phyloP scores from a whole-genome alignment of 768 basidiomycete genomes.

The Tricholoma matsutake region DNA sequence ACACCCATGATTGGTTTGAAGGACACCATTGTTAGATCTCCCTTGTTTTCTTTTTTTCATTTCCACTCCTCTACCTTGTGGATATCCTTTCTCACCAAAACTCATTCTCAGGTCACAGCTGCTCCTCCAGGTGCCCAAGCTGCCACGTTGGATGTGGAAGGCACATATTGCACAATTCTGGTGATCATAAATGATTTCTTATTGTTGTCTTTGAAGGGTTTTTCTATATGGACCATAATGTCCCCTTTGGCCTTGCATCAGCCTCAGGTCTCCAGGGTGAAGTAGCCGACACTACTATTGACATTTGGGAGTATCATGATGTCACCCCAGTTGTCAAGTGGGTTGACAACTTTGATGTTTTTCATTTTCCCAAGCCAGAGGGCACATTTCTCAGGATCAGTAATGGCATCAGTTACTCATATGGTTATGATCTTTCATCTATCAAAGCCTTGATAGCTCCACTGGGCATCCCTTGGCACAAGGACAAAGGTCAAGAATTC shows the following conservation, averaged over 20 bases:
- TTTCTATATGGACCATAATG: slow-evolving; percentile 16
- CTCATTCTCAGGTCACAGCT: slow-evolving; percentile 13
- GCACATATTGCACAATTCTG: slow-evolving; percentile 25
- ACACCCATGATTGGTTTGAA: slow-evolving; percentile 1
- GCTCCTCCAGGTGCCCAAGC: slow-evolving; percentile 29
- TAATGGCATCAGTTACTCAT: slow-evolving; percentile 3
- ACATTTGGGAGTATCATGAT: slow-evolving; percentile 19
- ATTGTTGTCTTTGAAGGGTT: slow-evolving; percentile 13
- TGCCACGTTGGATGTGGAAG: slow-evolving; percentile 26
- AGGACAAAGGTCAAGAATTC: slow-evolving; percentile 20
- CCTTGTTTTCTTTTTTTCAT: too few relatives aligned
- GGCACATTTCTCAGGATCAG: not conserved
- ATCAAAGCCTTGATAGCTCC: slow-evolving; percentile 9
- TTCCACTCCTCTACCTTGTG: not conserved
- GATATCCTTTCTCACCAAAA: not conserved
- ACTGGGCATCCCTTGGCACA: too few relatives aligned
- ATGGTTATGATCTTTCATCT: slow-evolving; percentile 14
- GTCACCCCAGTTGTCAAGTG: too few relatives aligned
- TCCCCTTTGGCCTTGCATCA: too few relatives aligned
- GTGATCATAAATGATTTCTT: slow-evolving; percentile 24
- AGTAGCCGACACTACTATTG: slow-evolving; percentile 21
- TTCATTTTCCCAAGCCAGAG: slow-evolving; percentile 13
- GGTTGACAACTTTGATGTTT: too few relatives aligned
- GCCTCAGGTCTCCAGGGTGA: slow-evolving; percentile 23
- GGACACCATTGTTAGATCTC: not conserved